A percentile compares a stretch with the other conserved stretches of the same genome.
Evolutionary conservation across 192 early-diverging fungal genomes (phyloP).

Genomic region (Coemansia sp.): DNA sequence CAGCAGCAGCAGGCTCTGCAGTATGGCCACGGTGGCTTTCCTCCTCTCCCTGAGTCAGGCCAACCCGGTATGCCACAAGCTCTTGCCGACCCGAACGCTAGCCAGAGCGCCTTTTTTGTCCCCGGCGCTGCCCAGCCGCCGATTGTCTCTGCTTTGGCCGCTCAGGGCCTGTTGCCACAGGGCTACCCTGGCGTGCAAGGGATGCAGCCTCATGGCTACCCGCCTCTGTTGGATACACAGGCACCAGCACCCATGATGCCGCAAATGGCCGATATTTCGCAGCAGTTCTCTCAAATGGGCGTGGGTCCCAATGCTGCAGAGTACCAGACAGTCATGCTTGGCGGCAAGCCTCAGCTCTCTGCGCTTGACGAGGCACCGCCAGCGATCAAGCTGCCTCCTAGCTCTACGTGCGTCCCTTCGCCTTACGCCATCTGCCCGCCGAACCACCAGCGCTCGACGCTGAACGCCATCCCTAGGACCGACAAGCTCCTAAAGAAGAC

Average conservation of each 20-base stretch:
- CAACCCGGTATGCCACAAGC: neutral
- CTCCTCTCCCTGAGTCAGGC: constrained; percentile 1
- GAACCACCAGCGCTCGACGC: constrained; percentile 82
- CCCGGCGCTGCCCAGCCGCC: constrained; percentile 32
- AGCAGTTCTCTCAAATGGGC: constrained; percentile 48
- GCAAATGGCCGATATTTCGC: constrained; percentile 29
- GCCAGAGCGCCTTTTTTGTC: constrained; percentile 44
- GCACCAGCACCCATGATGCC: constrained; percentile 5
- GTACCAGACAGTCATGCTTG: constrained; percentile 33
- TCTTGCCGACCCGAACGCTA: constrained; percentile 6
- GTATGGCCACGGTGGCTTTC: constrained; percentile 7
- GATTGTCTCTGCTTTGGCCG: constrained; percentile 4
- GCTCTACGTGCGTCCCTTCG: constrained; percentile 34
- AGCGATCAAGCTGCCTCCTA: constrained; percentile 41
- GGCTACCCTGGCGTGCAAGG: neutral
- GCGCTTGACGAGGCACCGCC: constrained; percentile 43
- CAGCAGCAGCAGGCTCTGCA: constrained; percentile 14
- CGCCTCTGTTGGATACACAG: constrained; percentile 8
- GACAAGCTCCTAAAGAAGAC: constrained; percentile 81
- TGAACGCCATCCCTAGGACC: constrained; percentile 86
- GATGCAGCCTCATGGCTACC: constrained; percentile 1
- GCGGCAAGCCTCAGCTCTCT: constrained; percentile 38
- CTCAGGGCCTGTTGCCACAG: constrained; percentile 1
- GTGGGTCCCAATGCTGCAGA: constrained; percentile 23
- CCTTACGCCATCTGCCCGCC: constrained; percentile 65